A percentile compares a stretch with the other conserved stretches of the same genome.
These are phyloP conservation scores for Chamaecrista fasciculata DNA, from an alignment of 306 rosid species.

Conservation along the genomic window DNA sequence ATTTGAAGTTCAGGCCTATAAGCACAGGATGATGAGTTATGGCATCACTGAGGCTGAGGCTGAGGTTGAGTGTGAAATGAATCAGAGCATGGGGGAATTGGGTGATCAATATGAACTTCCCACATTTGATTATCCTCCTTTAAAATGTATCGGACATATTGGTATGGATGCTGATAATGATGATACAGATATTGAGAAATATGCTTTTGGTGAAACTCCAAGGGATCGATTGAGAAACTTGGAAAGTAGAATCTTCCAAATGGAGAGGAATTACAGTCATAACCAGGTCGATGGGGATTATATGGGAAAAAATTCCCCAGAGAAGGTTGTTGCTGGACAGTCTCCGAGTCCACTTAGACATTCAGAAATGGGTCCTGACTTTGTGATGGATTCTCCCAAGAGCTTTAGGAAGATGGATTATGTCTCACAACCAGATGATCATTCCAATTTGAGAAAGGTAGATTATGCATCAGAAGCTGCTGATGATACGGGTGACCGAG, in stretches of 20 bases:
- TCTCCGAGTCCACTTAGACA: conserved; percentile 66
- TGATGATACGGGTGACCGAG: conserved; percentile 74
- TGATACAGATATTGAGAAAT: conserved; percentile 71
- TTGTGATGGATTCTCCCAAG: conserved; percentile 55
- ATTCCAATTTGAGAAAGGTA: conserved; percentile 47
- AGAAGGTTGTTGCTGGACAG: conserved; percentile 79
- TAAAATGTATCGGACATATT: conserved; percentile 61
- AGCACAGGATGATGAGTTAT: conserved; percentile 86
- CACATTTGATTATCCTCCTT: conserved; percentile 72
- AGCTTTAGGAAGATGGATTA: conserved; percentile 62
- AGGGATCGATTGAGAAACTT: conserved; percentile 59
- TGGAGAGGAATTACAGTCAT: conserved; percentile 71
- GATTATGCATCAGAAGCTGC: conserved; percentile 73
- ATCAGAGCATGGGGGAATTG: conserved; percentile 25
- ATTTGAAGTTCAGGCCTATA: conserved; percentile 85
- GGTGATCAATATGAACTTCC: conserved; percentile 57
- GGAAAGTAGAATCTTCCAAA: conserved; percentile 72
- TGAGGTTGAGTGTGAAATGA: conserved; percentile 26
- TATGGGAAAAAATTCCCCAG: conserved; percentile 47
- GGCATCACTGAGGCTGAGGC: conserved; percentile 71
- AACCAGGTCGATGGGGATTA: conserved; percentile 62
- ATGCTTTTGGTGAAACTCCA: conserved; percentile 88
- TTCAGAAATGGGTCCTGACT: conserved; percentile 45
- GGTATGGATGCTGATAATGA: conserved; percentile 46
- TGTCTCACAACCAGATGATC: conserved; percentile 51